Evolutionary conservation across 2,329 filamentous ascomycete genomes (phyloP).

Genomic region (Exophiala sideris): DNA sequence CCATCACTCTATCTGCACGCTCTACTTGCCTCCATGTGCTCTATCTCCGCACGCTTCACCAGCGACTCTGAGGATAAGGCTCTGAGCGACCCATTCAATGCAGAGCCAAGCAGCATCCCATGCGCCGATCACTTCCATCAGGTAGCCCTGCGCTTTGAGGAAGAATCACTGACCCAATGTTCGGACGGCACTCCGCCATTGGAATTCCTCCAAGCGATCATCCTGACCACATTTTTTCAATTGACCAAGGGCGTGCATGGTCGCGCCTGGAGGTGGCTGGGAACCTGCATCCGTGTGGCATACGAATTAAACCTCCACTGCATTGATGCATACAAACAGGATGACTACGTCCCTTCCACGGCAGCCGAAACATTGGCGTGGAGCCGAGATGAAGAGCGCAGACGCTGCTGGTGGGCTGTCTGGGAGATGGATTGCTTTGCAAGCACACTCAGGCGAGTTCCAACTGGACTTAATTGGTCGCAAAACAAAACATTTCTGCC

Average conservation of each 20-base stretch:
- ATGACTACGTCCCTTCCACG: not conserved
- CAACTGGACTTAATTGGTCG: conserved; percentile 35
- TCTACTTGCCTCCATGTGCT: conserved; percentile 33
- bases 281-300: conserved; percentile 29
- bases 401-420: conserved; percentile 40
- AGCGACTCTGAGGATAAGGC: not conserved
- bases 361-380: conserved; percentile 18
- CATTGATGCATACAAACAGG: conserved; percentile 8
- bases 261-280: conserved; percentile 35
- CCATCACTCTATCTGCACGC: conserved; percentile 25
- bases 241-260: conserved; percentile 37
- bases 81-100: too few species aligned
- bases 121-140: not conserved
- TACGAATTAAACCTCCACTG: conserved; percentile 36
- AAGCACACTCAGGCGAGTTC: conserved; percentile 36
- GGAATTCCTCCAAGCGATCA: conserved; percentile 36
- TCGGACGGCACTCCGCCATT: conserved; percentile 34
- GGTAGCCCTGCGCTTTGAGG: not conserved
- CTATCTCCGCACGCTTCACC: conserved; percentile 25
- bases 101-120: not conserved
- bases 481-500: conserved; percentile 37
- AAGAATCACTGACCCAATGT: conserved; percentile 33
- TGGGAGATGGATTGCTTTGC: conserved; percentile 44
- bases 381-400: conserved; percentile 34
- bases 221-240: conserved; percentile 35